Evolutionary conservation across 2,329 filamentous ascomycete genomes (phyloP).

Genomic region (Orbilia ellipsospora): DNA sequence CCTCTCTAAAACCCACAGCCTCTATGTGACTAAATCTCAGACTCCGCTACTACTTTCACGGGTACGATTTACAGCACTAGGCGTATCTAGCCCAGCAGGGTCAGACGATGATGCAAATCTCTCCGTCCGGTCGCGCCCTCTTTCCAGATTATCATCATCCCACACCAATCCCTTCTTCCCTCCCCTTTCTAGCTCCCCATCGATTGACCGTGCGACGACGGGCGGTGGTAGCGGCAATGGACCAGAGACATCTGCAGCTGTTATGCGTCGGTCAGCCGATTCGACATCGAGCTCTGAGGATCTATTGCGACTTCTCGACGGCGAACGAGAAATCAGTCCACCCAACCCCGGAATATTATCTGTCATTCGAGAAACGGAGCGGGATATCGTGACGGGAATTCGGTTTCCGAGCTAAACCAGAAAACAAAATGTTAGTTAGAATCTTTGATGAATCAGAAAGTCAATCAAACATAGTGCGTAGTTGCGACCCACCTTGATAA

Average conservation of each 20-base stretch:
- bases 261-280: conserved; percentile 17
- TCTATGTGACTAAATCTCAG: background rate
- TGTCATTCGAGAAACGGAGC: conserved; percentile 46
- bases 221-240: conserved; percentile 6
- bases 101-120: background rate
- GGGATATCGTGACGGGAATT: conserved; percentile 41
- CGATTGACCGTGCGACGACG: background rate
- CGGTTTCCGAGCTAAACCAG: conserved; percentile 38
- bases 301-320: conserved; percentile 28
- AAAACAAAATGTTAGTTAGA: conserved; percentile 3
- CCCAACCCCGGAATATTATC: conserved; percentile 40
- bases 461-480: background rate
- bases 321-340: conserved; percentile 21
- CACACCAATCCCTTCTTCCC: conserved; percentile 22
- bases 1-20: background rate
- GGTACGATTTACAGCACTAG: too few relatives aligned
- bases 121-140: conserved; percentile 20
- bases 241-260: conserved; percentile 18
- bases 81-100: too few relatives aligned
- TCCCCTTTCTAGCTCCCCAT: conserved; percentile 17
- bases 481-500: conserved; percentile 49
- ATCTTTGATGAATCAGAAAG: background rate
- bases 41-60: too few relatives aligned
- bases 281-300: conserved; percentile 17
- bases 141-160: conserved; percentile 43